phyloP scores from a whole-genome alignment of 768 basidiomycete species.

The Boletus reticulatus region DNA sequence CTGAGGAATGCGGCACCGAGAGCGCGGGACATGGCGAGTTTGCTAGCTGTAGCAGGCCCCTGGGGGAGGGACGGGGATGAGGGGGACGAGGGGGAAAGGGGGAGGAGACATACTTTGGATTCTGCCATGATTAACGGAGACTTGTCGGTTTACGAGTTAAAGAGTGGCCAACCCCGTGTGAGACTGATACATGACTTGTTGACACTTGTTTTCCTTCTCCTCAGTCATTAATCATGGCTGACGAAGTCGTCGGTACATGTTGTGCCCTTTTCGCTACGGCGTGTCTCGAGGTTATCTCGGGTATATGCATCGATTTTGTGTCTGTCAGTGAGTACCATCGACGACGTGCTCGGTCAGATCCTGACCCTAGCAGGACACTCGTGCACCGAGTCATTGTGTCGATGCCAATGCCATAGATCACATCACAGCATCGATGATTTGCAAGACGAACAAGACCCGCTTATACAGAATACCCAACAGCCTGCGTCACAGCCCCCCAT shows the following conservation, averaged over 20 bases:
- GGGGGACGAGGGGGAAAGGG: not conserved
- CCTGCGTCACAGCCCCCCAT: constrained; percentile 26
- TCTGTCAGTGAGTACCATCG: constrained; percentile 20
- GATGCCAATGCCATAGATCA: not conserved
- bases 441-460: constrained; percentile 19
- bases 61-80: not conserved
- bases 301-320: constrained; percentile 22
- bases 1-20: constrained; percentile 85
- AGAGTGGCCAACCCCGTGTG: no score
- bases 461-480: constrained; percentile 19
- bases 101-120: constrained; percentile 10
- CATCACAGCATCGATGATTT: constrained; percentile 2
- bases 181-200: no score
- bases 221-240: constrained; percentile 1
- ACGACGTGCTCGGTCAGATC: not conserved
- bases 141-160: no score
- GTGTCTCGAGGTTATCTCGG: constrained; percentile 23
- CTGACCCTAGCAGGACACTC: constrained; percentile 12
- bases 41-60: constrained; percentile 41
- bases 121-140: constrained; percentile 14
- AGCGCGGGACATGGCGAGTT: constrained; percentile 81
- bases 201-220: not conserved
- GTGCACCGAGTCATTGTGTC: constrained; percentile 27
- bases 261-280: constrained; percentile 12
- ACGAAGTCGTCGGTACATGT: constrained; percentile 21